Evolutionary conservation across 208 protist genomes (phyloP), one percentile per base, ranked within the genome.

Genomic region (Trypanosoma cruzi): DNA sequence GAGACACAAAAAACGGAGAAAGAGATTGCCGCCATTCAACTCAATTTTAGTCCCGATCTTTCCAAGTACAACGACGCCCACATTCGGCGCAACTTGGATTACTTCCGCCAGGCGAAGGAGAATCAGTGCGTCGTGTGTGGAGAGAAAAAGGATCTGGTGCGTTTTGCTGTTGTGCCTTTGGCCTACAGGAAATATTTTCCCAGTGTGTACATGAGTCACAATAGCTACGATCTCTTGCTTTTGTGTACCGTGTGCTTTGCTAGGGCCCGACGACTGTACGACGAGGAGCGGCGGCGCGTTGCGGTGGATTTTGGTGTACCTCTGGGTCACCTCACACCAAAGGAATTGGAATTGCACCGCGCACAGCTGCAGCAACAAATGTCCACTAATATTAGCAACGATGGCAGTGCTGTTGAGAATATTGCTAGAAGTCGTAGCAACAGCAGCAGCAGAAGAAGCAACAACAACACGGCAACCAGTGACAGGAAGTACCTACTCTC

Each of bases 121-220:
- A 88, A 88, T 66, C 69, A 79, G 20, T 91, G 82, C 40, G 85
- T 88, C 1, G 82, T 88, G 28, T 88, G 82, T 49, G 77, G 78
- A 28, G 32, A 53, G 24, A 61, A 46, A 18, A 71, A 67, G n/a
- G 68, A 73, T 18, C 63, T 91, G 7, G 80, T 86, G 29, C 76
- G 82, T 42, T 91, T 86, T 60, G 79, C 80, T 31, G 79, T 91
- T 1, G 80, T 86, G 18, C 82, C 82, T 10, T 61, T 91, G 50
- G 77, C 81, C 71, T 86, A 88, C 62, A 70, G 85, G 34, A 86
- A 82, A 44, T 85, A 85, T 68, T 91, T 91, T 53, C 82, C 82
- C 5, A 86, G 79, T 58, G 80, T 86, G 37, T 91, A 85, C 73
- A 88, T 91, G 81, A 88, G 79, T 46, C 82, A 91, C 70, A 88